A percentile compares a stretch with the other conserved stretches of the same genome.
phyloP scores from a whole-genome alignment of 495 filamentous ascomycete species.

The Podospora fimiseda region DNA sequence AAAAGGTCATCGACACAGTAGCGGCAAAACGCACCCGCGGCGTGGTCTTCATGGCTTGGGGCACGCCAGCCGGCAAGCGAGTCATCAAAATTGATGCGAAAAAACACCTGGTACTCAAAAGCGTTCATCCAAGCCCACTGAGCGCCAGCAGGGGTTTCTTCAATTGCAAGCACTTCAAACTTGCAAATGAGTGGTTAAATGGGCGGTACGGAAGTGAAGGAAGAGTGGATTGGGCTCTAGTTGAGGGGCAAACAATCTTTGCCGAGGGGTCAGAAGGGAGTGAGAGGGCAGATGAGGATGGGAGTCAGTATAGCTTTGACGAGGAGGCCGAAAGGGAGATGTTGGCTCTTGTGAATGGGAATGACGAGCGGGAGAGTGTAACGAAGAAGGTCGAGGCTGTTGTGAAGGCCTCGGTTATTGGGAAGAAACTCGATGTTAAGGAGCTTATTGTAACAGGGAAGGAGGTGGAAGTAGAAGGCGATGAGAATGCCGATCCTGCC shows the following conservation, averaged over 20 bases:
- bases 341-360: background rate
- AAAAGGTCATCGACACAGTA: conserved; percentile 81
- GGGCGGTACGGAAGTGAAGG: conserved; percentile 67
- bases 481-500: conserved; percentile 5
- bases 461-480: background rate
- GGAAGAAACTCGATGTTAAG: conserved; percentile 18
- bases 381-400: conserved; percentile 5
- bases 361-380: conserved; percentile 10
- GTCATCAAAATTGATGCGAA: conserved; percentile 60
- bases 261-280: conserved; percentile 10
- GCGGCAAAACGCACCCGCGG: conserved; percentile 65
- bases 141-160: conserved; percentile 79
- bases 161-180: conserved; percentile 77
- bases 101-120: conserved; percentile 73
- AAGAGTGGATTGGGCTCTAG: conserved; percentile 81
- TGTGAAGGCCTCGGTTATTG: conserved; percentile 19
- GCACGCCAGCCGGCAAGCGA: conserved; percentile 68
- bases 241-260: conserved; percentile 19
- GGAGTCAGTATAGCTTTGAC: no score
- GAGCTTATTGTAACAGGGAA: conserved; percentile 7
- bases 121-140: conserved; percentile 85
- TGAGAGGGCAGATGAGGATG: no score
- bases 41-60: conserved; percentile 95
- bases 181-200: conserved; percentile 84
- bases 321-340: conserved; percentile 7